Evolutionary conservation across 805 yeast genomes (phyloP).

Genomic region (Isabelozyma heimii): DNA sequence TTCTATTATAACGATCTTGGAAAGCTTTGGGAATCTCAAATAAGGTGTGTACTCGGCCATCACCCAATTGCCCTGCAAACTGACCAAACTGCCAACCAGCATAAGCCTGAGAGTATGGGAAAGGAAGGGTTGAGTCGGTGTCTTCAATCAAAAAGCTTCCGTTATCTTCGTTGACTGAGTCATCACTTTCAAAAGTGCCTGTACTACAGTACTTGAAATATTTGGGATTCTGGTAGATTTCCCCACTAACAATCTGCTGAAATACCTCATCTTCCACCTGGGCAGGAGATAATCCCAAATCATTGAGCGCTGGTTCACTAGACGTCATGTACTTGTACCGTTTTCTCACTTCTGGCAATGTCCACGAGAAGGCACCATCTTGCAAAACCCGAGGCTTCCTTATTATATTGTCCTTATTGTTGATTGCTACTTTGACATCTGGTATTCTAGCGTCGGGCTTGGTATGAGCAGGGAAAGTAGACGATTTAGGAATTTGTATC

Average conservation of each 20-base stretch:
- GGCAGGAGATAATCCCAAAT: slow-evolving; percentile 50
- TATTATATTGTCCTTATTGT: slow-evolving; percentile 27
- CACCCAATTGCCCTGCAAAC: slow-evolving; percentile 97
- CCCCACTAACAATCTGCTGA: slow-evolving; percentile 61
- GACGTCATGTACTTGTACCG: slow-evolving; percentile 53
- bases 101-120: slow-evolving; percentile 87
- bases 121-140: slow-evolving; percentile 27
- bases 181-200: neutral
- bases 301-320: slow-evolving; percentile 58
- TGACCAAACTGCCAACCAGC: slow-evolving; percentile 97
- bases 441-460: slow-evolving; percentile 29
- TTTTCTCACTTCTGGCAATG: slow-evolving; percentile 61
- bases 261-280: slow-evolving; percentile 45
- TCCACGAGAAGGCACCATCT: slow-evolving; percentile 71
- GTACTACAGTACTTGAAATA: neutral
- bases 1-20: slow-evolving; percentile 25
- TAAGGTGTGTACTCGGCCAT: slow-evolving; percentile 83
- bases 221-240: slow-evolving; percentile 22
- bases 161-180: slow-evolving; percentile 31
- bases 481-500: slow-evolving; percentile 26
- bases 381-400: slow-evolving; percentile 37
- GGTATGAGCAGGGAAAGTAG: slow-evolving; percentile 23
- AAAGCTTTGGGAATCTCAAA: slow-evolving; percentile 60
- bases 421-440: slow-evolving; percentile 21
- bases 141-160: slow-evolving; percentile 2